Percentiles rank a stretch among this genome's conserved stretches.
Conservation (phyloP, 768 basidiomycete genomes). For the Mycena pura region DNA sequence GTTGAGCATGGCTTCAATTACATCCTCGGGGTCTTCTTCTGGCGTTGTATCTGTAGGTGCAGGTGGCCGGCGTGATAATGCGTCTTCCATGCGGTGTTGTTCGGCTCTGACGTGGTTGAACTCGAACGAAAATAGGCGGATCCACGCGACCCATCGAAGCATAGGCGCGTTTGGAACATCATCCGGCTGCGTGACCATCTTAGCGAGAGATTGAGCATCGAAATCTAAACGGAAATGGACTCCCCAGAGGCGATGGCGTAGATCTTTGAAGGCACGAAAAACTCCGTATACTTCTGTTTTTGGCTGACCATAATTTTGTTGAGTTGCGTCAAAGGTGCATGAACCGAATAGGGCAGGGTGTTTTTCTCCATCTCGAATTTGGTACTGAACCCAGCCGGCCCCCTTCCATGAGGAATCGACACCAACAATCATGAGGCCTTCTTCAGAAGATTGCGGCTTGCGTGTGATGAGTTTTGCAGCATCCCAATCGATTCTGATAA, state of each 20-base stretch:
- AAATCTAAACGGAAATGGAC: constrained; percentile 40
- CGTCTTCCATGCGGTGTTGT: constrained; percentile 35
- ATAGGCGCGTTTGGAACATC: constrained; percentile 42
- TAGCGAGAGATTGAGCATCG: constrained; percentile 42
- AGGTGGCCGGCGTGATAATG: constrained; percentile 34
- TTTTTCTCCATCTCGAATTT: constrained; percentile 30
- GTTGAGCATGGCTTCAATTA: constrained; percentile 33
- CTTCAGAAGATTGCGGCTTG: constrained; percentile 17
- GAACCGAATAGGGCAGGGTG: constrained; percentile 40
- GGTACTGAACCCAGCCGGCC: constrained; percentile 43
- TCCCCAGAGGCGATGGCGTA: constrained; percentile 39
- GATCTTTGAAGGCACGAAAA: constrained; percentile 37
- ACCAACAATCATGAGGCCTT: constrained; percentile 37
- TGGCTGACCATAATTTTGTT: constrained; percentile 42
- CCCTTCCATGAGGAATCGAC: constrained; percentile 42
- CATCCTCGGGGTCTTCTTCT: constrained; percentile 38
- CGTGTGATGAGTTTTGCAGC: constrained; percentile 2
- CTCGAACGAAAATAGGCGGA: constrained; percentile 44
- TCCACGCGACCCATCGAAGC: constrained; percentile 46
- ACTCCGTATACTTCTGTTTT: constrained; percentile 48
- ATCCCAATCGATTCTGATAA: constrained; percentile 41
- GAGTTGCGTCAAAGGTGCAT: constrained; percentile 39
- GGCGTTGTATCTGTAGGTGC: constrained; percentile 20
- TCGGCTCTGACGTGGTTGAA: constrained; percentile 42
- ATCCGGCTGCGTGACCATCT: constrained; percentile 45